phyloP scores from a whole-genome alignment of 1,284 basidiomycete species.

The Chondrostereum purpureum region DNA sequence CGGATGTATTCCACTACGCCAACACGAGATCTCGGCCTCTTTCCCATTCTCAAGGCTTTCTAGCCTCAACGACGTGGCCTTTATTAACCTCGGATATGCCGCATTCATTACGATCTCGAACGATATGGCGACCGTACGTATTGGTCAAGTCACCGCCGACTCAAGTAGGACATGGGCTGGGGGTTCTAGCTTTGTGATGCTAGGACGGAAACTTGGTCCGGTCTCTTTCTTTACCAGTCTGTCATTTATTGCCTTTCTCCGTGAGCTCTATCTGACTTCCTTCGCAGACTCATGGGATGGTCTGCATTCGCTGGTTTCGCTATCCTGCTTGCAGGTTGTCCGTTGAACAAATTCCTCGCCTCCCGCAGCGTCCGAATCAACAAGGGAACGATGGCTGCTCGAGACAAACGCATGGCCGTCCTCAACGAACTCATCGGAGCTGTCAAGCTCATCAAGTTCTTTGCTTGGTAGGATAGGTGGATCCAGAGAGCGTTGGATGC shows the following conservation, averaged over 20 bases:
- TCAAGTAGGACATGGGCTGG: too few relatives aligned
- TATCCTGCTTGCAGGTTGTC: constrained; percentile 70
- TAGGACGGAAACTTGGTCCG: too few relatives aligned
- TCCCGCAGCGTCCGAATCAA: constrained; percentile 63
- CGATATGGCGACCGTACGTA: too few relatives aligned
- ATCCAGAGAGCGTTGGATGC: constrained; percentile 53
- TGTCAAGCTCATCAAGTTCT: constrained; percentile 85
- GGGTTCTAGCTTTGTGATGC: too few relatives aligned
- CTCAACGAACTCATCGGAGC: constrained; percentile 81
- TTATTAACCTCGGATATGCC: too few relatives aligned
- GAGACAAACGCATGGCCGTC: constrained; percentile 82
- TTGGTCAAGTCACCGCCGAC: too few relatives aligned
- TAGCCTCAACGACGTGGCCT: too few relatives aligned
- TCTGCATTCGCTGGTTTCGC: constrained; percentile 82
- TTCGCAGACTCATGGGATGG: constrained; percentile 65
- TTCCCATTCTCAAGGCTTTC: too few relatives aligned
- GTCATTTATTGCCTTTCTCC: constrained; percentile 18
- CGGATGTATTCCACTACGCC: too few relatives aligned
- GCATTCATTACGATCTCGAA: too few relatives aligned
- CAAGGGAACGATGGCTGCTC: constrained; percentile 63
- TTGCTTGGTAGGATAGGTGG: constrained; percentile 79
- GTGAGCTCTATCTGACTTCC: constrained; percentile 3
- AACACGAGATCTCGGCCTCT: too few relatives aligned
- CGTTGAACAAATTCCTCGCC: constrained; percentile 64
- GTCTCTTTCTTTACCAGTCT: constrained; percentile 73